Conservation (phyloP, 1,284 basidiomycete species). For the Ceratobasidium papillatum region DNA sequence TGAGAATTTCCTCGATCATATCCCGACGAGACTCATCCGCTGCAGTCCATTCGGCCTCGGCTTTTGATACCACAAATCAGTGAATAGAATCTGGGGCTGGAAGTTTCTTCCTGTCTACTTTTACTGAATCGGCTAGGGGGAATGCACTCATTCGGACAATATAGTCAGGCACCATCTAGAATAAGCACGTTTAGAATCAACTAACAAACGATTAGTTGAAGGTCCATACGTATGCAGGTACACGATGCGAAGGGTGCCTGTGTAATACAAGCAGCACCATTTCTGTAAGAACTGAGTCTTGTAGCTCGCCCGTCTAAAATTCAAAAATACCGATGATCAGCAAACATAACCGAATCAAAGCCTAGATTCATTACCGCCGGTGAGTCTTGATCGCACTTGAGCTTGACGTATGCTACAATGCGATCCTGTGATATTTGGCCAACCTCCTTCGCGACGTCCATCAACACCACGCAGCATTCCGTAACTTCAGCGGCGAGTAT, state of each 20-base stretch:
- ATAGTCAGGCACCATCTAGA: constrained; percentile 13
- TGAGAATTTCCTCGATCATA: background rate
- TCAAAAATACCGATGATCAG: background rate
- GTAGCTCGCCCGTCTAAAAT: background rate
- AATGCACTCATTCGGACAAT: background rate
- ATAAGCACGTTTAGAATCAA: background rate
- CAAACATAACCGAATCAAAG: background rate
- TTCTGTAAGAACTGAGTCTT: background rate
- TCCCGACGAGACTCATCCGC: background rate
- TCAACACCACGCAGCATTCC: background rate
- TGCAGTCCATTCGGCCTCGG: background rate
- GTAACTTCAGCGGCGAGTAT: background rate
- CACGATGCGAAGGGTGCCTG: background rate
- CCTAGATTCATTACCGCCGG: background rate
- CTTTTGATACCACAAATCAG: background rate
- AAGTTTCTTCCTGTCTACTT: background rate
- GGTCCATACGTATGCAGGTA: constrained; percentile 7
- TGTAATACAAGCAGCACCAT: background rate
- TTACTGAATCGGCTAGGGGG: background rate
- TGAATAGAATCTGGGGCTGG: background rate
- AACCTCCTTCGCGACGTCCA: background rate
- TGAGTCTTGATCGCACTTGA: background rate
- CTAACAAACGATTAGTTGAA: background rate
- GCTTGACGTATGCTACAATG: constrained; percentile 14
- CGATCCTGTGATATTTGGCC: background rate